phyloP scores from a whole-genome alignment of 441 rosid species.

The Gossypium gossypioides region DNA sequence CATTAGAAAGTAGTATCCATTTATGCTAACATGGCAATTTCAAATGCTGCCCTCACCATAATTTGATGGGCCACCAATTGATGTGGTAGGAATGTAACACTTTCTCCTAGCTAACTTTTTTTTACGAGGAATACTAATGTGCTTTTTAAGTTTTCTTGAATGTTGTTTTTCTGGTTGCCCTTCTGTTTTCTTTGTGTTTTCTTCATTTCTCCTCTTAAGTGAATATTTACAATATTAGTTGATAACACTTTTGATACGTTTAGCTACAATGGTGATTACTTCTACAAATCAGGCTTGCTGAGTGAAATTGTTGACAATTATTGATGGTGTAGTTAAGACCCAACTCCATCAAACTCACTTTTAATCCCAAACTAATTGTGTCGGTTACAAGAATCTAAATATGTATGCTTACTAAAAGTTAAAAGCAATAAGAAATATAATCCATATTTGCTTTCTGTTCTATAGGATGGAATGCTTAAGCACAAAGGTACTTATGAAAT shows the following conservation, averaged over 20 bases:
- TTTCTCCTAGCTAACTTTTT: background rate
- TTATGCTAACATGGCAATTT: background rate
- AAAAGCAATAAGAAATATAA: background rate
- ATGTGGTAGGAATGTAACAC: background rate
- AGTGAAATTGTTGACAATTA: background rate
- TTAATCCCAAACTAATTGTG: background rate
- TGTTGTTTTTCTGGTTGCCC: background rate
- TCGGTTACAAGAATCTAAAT: background rate
- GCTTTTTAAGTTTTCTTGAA: background rate
- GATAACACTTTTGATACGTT: background rate
- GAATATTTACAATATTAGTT: background rate
- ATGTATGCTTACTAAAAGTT: background rate
- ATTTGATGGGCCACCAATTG: background rate
- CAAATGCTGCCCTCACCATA: background rate
- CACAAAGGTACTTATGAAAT: constrained; percentile 91
- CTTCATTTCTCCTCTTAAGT: background rate
- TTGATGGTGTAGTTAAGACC: background rate
- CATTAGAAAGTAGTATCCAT: background rate
- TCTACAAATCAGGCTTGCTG: background rate
- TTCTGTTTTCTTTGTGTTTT: background rate
- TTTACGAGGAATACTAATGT: background rate
- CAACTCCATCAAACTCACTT: background rate
- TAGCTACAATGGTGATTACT: background rate
- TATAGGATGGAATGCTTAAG: constrained; percentile 93
- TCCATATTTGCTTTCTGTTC: constrained; percentile 9